These are phyloP conservation scores for Pestalotiopsis sp. DNA, from an alignment of 2,329 filamentous ascomycete genomes.

Conservation along the genomic window DNA sequence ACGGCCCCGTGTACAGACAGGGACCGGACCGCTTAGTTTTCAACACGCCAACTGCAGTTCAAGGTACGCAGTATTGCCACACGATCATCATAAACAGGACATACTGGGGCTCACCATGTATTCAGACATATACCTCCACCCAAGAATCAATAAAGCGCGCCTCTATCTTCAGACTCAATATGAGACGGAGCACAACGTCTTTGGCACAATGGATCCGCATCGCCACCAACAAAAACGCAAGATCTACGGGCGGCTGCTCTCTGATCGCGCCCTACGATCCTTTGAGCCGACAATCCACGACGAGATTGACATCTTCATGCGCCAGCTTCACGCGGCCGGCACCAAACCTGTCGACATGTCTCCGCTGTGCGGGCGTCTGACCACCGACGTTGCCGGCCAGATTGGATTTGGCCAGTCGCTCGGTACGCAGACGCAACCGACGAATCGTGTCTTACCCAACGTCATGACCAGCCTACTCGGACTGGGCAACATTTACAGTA, in stretches of 20 bases:
- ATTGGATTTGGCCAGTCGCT: conserved; percentile 24
- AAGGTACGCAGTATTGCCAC: conserved; percentile 18
- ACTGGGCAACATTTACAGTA: neutral
- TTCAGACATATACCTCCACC: conserved; percentile 12
- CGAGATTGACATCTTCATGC: conserved; percentile 11
- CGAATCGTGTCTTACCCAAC: neutral
- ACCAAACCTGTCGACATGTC: conserved; percentile 22
- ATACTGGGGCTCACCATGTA: conserved; percentile 15
- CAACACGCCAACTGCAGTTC: conserved; percentile 20
- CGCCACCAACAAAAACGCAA: conserved; percentile 10
- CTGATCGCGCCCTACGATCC: conserved; percentile 6
- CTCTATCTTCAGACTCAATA: neutral
- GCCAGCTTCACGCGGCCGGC: conserved; percentile 11
- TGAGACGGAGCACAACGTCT: neutral
- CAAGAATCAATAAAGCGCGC: neutral
- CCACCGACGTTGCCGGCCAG: conserved; percentile 21
- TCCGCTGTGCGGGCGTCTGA: conserved; percentile 15
- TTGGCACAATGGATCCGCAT: conserved; percentile 2
- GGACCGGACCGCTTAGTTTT: conserved; percentile 24
- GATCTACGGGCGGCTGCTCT: conserved; percentile 7
- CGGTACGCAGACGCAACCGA: conserved; percentile 20
- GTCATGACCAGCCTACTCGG: neutral
- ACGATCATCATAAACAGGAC: neutral
- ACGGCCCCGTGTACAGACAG: conserved; percentile 19
- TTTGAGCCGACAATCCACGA: conserved; percentile 10